These are phyloP conservation scores for Dothiorella sarmentorum DNA, from an alignment of 2,329 filamentous ascomycete species.

Conservation along the genomic window DNA sequence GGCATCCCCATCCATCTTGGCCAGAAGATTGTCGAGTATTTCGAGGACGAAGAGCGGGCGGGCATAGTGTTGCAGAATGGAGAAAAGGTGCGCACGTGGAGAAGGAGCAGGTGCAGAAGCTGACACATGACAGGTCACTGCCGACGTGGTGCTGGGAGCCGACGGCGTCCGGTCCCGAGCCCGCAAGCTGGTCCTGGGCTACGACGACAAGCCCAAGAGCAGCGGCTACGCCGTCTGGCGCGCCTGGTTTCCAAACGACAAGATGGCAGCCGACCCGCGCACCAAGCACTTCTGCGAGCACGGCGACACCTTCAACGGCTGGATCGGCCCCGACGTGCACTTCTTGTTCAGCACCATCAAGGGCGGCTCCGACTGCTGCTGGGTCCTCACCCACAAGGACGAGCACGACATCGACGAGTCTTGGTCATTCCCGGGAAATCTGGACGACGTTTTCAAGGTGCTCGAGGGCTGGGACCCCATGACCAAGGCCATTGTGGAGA, in stretches of 20 bases:
- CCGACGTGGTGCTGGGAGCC: slow-evolving; percentile 51
- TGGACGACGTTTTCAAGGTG: slow-evolving; percentile 32
- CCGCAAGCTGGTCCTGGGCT: slow-evolving; percentile 51
- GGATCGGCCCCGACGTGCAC: slow-evolving; percentile 39
- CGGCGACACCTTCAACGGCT: slow-evolving; percentile 38
- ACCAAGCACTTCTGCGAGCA: slow-evolving; percentile 37
- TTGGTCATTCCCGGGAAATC: slow-evolving; percentile 35
- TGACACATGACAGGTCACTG: slow-evolving; percentile 27
- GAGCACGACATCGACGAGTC: slow-evolving; percentile 36
- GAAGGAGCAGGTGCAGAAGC: not conserved
- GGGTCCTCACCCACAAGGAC: slow-evolving; percentile 36
- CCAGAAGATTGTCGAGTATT: slow-evolving; percentile 51
- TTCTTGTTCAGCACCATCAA: slow-evolving; percentile 39
- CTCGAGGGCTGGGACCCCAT: slow-evolving; percentile 41
- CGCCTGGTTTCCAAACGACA: slow-evolving; percentile 42
- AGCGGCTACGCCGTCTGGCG: slow-evolving; percentile 54
- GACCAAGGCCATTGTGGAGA: slow-evolving; percentile 43
- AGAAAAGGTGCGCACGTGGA: slow-evolving; percentile 35
- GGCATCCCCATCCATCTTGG: slow-evolving; percentile 56
- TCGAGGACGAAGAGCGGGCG: slow-evolving; percentile 50
- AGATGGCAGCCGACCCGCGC: slow-evolving; percentile 38
- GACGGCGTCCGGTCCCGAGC: slow-evolving; percentile 54
- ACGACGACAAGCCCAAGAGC: slow-evolving; percentile 51
- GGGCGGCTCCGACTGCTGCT: slow-evolving; percentile 35
- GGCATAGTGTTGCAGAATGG: slow-evolving; percentile 52